Evolutionary conservation across 2,329 filamentous ascomycete genomes (phyloP).

Genomic region (Paramyrothecium roridum): DNA sequence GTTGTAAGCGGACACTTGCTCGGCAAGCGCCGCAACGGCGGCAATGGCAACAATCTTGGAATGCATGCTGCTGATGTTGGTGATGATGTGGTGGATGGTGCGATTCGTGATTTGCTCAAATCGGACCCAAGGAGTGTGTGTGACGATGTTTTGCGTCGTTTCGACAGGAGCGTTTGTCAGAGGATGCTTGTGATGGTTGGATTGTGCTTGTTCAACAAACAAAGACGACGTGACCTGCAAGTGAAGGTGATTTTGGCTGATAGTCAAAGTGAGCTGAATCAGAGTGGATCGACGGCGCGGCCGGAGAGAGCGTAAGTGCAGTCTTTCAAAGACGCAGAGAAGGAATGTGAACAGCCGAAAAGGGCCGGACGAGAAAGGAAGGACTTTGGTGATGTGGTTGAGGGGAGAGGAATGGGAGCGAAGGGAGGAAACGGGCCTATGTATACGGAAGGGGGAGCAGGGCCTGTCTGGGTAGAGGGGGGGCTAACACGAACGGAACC

Average conservation of each 20-base stretch:
- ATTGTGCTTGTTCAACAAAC: not conserved
- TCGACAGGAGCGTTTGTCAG: not conserved
- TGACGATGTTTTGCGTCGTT: not conserved
- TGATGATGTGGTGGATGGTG: not conserved
- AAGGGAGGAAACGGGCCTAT: constrained; percentile 6
- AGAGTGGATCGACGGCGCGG: constrained; percentile 24
- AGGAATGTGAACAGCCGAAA: constrained; percentile 29
- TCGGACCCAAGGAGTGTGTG: not conserved
- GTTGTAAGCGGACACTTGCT: constrained; percentile 39
- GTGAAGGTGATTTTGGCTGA: constrained; percentile 12
- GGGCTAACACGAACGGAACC: not conserved
- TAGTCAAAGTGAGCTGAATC: not conserved
- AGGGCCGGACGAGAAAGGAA: constrained; percentile 9
- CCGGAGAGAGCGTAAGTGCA: constrained; percentile 28
- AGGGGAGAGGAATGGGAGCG: constrained; percentile 15
- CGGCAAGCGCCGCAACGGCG: constrained; percentile 38
- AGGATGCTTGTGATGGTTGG: not conserved
- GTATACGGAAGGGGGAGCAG: not conserved
- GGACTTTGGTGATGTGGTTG: constrained; percentile 5
- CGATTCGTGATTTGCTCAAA: not conserved
- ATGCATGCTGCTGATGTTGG: constrained; percentile 32
- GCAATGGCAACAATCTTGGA: constrained; percentile 37
- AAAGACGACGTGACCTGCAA: constrained; percentile 5
- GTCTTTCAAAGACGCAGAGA: constrained; percentile 53
- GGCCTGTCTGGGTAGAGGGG: not conserved